Conservation (phyloP, 345 rosid species). For the Gossypium raimondii region DNA sequence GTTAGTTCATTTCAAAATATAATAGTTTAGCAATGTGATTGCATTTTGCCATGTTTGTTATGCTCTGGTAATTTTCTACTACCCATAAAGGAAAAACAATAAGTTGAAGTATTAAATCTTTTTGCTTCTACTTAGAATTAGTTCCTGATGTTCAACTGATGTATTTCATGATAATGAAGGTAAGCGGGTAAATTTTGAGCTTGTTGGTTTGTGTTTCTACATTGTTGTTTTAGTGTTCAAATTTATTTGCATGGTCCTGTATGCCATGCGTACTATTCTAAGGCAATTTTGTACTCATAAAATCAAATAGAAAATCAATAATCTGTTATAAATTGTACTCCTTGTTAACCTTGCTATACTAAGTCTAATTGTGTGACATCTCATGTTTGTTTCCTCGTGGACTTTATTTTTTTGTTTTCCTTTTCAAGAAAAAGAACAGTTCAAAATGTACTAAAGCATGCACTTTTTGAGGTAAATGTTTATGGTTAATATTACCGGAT, state of each 20-base stretch:
- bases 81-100: not conserved
- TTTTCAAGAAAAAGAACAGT: not conserved
- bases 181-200: not conserved
- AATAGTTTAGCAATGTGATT: not conserved
- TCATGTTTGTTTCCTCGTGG: not conserved
- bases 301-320: not conserved
- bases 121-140: not conserved
- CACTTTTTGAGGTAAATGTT: not conserved
- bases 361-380: not conserved
- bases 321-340: not conserved
- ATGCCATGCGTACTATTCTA: not conserved
- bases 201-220: not conserved
- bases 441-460: not conserved
- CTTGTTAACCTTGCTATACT: not conserved
- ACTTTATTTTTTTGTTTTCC: not conserved
- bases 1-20: not conserved
- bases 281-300: not conserved
- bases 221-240: not conserved
- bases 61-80: not conserved
- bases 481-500: not conserved
- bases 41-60: not conserved
- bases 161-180: not conserved
- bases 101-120: not conserved
- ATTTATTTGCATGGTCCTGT: constrained; percentile 1
- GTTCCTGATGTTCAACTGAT: not conserved